These are phyloP conservation scores for Penicillium thymicola DNA, from an alignment of 2,329 filamentous ascomycete genomes.

Conservation along the genomic window DNA sequence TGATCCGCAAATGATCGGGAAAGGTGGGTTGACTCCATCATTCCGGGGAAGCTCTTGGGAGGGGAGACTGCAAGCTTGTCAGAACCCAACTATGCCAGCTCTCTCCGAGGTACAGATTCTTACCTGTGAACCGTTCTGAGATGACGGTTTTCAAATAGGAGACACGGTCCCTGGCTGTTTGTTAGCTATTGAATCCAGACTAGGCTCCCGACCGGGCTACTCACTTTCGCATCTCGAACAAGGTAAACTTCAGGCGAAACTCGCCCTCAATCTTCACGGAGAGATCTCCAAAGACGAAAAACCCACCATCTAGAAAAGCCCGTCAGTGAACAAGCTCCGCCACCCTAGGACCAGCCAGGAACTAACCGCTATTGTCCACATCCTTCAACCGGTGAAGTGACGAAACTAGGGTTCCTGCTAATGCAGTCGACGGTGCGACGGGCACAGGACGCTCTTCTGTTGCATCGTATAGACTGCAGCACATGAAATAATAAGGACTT, in stretches of 20 bases:
- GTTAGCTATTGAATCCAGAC: slow-evolving; percentile 16
- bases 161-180: slow-evolving; percentile 39
- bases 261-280: slow-evolving; percentile 72
- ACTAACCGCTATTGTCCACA: slow-evolving; percentile 60
- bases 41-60: slow-evolving; percentile 71
- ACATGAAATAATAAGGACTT: slow-evolving; percentile 64
- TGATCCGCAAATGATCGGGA: slow-evolving; percentile 83
- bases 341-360: not conserved
- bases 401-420: slow-evolving; percentile 72
- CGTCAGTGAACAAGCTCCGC: not conserved
- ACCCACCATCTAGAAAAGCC: slow-evolving; percentile 63
- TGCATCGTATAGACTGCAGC: slow-evolving; percentile 53
- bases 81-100: slow-evolving; percentile 5
- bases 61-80: slow-evolving; percentile 34
- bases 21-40: slow-evolving; percentile 76
- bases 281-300: slow-evolving; percentile 88
- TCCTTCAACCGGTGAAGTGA: slow-evolving; percentile 82
- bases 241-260: slow-evolving; percentile 70
- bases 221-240: slow-evolving; percentile 69
- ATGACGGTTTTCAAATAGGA: slow-evolving; percentile 53
- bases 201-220: slow-evolving; percentile 19
- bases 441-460: slow-evolving; percentile 46
- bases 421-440: slow-evolving; percentile 49
- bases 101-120: slow-evolving; percentile 20
- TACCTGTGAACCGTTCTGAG: slow-evolving; percentile 67